Evolutionary conservation across 371 early-diverging fungal species (phyloP).

Genomic region (Syncephalastrum sp.): DNA sequence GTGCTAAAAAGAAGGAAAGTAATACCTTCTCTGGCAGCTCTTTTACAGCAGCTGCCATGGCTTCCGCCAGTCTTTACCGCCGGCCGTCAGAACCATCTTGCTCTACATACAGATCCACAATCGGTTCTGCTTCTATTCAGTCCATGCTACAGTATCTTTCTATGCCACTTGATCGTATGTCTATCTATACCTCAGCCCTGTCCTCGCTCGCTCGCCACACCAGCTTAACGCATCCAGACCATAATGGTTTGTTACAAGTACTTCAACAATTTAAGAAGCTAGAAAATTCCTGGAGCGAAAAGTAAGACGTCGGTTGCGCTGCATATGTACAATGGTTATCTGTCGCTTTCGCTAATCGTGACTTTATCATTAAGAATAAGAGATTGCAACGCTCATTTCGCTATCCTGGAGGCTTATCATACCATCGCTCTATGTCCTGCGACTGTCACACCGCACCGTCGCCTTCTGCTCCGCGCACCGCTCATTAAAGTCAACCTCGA

Average conservation of each 20-base stretch:
- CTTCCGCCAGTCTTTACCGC: no score
- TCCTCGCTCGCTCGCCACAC: not conserved
- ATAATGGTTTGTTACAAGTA: conserved; percentile 6
- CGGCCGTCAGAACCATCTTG: no score
- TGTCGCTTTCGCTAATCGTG: not conserved
- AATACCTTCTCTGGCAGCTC: not conserved
- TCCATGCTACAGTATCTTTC: no score
- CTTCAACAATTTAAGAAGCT: conserved; percentile 9
- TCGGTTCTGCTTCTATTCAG: no score
- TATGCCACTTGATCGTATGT: no score
- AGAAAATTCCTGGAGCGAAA: conserved; percentile 13
- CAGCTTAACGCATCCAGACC: conserved; percentile 6
- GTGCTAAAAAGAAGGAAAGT: not conserved
- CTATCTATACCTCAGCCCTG: no score
- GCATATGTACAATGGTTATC: not conserved
- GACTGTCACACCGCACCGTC: conserved; percentile 20
- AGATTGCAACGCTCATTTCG: conserved; percentile 17
- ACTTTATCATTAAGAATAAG: conserved; percentile 10
- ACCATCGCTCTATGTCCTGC: conserved; percentile 22
- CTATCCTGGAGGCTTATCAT: conserved; percentile 19
- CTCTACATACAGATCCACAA: no score
- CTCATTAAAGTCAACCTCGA: conserved; percentile 28
- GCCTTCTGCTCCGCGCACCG: conserved; percentile 20
- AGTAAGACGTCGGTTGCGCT: conserved; percentile 9
- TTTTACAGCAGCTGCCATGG: no score